Evolutionary conservation across 1,284 basidiomycete species (phyloP).

Genomic region (Porogramme epimiltina): DNA sequence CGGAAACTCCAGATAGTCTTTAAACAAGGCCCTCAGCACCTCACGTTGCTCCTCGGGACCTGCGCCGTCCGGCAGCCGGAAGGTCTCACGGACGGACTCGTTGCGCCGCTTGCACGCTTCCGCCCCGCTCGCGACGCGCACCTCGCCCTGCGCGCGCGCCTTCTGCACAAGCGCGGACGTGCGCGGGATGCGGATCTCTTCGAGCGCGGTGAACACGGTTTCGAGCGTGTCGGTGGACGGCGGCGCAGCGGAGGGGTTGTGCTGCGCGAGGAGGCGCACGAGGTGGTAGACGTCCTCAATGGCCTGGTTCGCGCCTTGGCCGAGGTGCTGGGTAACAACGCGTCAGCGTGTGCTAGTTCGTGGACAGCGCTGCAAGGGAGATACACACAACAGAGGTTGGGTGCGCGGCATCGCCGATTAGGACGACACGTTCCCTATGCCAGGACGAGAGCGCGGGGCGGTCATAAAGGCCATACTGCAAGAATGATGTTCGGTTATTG

Average conservation of each 20-base stretch:
- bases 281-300: conserved; percentile 48
- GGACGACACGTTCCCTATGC: conserved; percentile 39
- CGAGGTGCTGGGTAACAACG: conserved; percentile 40
- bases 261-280: conserved; percentile 35
- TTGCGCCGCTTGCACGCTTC: conserved; percentile 38
- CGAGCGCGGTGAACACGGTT: conserved; percentile 35
- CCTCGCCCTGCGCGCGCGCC: conserved; percentile 40
- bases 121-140: conserved; percentile 36
- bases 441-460: conserved; percentile 44
- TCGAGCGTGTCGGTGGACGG: conserved; percentile 35
- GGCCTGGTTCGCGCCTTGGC: conserved; percentile 52
- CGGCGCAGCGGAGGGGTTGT: conserved; percentile 33
- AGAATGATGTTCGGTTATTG: too few relatives aligned
- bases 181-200: conserved; percentile 35
- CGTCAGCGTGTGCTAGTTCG: neutral
- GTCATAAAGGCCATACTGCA: conserved; percentile 49
- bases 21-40: neutral
- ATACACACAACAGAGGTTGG: conserved; percentile 35
- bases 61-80: neutral
- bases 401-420: conserved; percentile 38
- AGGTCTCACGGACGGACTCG: conserved; percentile 23
- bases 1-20: neutral
- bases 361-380: neutral
- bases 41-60: neutral
- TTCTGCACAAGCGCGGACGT: conserved; percentile 37